Evolutionary conservation across 169 alveolate species (phyloP).

Genomic region (Amoebophrya sp.): DNA sequence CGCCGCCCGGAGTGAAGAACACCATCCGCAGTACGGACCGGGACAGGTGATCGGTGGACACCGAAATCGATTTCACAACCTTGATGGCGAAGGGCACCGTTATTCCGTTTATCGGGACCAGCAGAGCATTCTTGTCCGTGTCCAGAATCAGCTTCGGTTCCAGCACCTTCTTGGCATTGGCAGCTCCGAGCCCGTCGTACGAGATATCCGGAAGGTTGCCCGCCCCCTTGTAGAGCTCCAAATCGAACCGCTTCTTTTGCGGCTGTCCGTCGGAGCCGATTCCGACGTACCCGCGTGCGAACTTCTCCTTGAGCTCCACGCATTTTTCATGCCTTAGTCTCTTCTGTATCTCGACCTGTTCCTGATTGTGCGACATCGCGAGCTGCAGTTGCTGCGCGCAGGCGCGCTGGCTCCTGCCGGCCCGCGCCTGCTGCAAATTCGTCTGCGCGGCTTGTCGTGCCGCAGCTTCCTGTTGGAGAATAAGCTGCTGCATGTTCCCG

Average conservation of each 20-base stretch:
- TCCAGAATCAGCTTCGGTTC: neutral
- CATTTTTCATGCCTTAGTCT: neutral
- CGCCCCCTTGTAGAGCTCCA: neutral
- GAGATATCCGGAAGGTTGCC: neutral
- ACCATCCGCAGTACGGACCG: neutral
- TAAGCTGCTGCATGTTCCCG: no score
- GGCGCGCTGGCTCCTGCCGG: neutral
- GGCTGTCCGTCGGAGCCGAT: neutral
- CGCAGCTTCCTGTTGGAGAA: no score
- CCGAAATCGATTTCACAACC: neutral
- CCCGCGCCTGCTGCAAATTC: no score
- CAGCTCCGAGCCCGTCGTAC: neutral
- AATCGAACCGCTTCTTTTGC: neutral
- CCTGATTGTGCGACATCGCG: neutral
- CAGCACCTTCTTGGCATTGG: neutral
- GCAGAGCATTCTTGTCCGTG: neutral
- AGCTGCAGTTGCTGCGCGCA: neutral
- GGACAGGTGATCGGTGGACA: neutral
- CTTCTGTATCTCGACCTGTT: neutral
- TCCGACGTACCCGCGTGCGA: neutral
- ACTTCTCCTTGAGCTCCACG: neutral
- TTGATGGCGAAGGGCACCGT: conserved; percentile 28
- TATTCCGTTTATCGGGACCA: conserved; percentile 28
- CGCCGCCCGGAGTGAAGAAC: neutral
- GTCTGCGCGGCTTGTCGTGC: no score